Evolutionary conservation across 2,329 filamentous ascomycete genomes (phyloP), one percentile per base, ranked within the genome.

Genomic region (Diaporthe sp.): DNA sequence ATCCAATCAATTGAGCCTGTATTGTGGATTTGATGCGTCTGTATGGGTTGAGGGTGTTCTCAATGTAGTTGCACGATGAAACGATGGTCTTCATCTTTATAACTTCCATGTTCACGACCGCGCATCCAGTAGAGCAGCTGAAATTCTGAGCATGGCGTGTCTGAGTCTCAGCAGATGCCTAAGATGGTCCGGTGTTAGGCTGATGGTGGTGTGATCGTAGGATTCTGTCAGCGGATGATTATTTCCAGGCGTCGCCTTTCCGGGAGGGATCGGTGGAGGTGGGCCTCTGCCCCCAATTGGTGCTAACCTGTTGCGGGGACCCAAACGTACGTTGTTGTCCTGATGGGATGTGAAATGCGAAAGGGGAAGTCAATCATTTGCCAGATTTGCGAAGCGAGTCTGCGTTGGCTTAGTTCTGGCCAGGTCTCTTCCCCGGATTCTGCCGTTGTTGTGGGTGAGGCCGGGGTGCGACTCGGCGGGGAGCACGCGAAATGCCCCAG

Each of bases 151-250:
- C 37, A 73, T 75, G 71, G 55, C 71, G 49, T 75, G 71, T 74
- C 71, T 25, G 62, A 10, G 17, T 39, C 44, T 39, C 46, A 53
- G 53, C 34, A 62, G 69, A 53, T 61, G 59, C 53, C 42, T 44
- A 68, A 61, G 12, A 51, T 75, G 69, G 61, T 73, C 2, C 44
- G 69, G 42, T 72, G 28, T 61, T 67, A 58, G 58, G 39, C 65
- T 76, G 75, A 76, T 55, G 28, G 44, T 74, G 75, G 72, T 67
- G 67, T 74, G 75, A 76, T 74, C 17, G 42, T 22, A 68, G 59
- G 39, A 59, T 76, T 55, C 59, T 37, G 67, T 76, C 72, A 76
- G 75, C 67, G 58, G 57, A 71, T 74, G 58, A 46, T 57, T 69
- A 72, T 74, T 72, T 61, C 53, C 46, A 61, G 39, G 13, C 39